Percentiles rank a stretch among this genome's conserved stretches.
Conservation (phyloP, 352 stramenopile species). For the Phytophthora litchii region DNA sequence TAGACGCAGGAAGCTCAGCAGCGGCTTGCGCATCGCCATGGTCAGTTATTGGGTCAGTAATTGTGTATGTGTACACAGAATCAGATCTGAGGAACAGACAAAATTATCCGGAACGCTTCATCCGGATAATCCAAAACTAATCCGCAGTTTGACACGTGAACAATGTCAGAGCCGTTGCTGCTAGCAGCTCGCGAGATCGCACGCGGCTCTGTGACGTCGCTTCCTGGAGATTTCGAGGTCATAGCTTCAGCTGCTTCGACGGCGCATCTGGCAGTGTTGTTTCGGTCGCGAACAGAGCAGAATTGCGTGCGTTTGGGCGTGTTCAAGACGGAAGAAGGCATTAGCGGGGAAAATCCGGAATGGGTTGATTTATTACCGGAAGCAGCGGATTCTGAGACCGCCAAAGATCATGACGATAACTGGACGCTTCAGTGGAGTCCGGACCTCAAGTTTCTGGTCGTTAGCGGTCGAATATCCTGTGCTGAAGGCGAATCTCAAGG, state of each 20-base stretch:
- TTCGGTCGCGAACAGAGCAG: constrained; percentile 29
- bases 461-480: constrained; percentile 37
- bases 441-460: constrained; percentile 54
- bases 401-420: background rate
- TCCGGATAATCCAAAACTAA: constrained; percentile 10
- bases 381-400: background rate
- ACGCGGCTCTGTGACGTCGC: constrained; percentile 11
- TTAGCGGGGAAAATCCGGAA: background rate
- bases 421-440: constrained; percentile 63
- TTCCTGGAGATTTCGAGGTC: constrained; percentile 6
- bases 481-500: constrained; percentile 24
- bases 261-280: constrained; percentile 41
- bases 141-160: constrained; percentile 30
- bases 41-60: constrained; percentile 14
- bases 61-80: constrained; percentile 1
- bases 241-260: constrained; percentile 23
- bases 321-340: constrained; percentile 26
- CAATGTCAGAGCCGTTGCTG: constrained; percentile 36
- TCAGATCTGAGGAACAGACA: background rate
- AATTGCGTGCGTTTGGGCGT: constrained; percentile 40
- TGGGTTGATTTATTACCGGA: constrained; percentile 31
- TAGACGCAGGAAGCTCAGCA: constrained; percentile 75
- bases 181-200: constrained; percentile 44
- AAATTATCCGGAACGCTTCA: constrained; percentile 2
- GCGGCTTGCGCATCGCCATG: constrained; percentile 46